phyloP scores from a whole-genome alignment of 768 basidiomycete genomes.

The Pleurotus ostreatus region DNA sequence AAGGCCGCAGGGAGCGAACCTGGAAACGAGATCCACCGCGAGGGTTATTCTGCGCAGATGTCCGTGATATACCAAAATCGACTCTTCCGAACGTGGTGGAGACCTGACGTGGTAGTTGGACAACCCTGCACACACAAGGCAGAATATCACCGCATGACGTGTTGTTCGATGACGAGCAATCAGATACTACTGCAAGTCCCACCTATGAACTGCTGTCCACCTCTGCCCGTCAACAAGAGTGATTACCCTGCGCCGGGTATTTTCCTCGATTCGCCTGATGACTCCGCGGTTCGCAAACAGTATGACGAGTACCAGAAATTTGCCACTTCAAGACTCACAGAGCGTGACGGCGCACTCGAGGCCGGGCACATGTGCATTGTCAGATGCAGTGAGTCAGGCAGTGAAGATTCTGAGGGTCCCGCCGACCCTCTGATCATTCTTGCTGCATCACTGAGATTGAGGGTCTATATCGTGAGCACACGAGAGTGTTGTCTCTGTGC shows the following conservation, averaged over 20 bases:
- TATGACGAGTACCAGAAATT: not conserved
- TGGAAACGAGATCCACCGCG: slow-evolving; percentile 5
- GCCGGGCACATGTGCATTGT: slow-evolving; percentile 12
- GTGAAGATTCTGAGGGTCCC: slow-evolving; percentile 11
- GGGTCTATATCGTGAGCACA: slow-evolving; percentile 11
- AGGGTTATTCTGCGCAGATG: slow-evolving; percentile 12
- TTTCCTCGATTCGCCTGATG: not conserved
- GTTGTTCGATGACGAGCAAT: slow-evolving; percentile 9
- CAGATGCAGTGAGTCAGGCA: slow-evolving; percentile 11
- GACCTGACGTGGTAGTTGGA: slow-evolving; percentile 12
- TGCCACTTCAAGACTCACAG: slow-evolving; percentile 1
- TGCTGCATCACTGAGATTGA: slow-evolving; percentile 12
- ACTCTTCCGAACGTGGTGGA: slow-evolving; percentile 15
- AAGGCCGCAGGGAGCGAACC: not conserved
- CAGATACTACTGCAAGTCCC: slow-evolving; percentile 9
- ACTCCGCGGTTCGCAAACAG: not conserved
- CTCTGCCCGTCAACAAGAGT: not conserved
- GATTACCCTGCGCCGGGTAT: not conserved
- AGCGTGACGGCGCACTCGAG: slow-evolving; percentile 11
- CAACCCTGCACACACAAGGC: slow-evolving; percentile 14
- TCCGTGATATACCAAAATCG: slow-evolving; percentile 9
- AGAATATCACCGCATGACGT: not conserved
- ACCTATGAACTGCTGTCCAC: not conserved
- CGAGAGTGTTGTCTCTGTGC: slow-evolving; percentile 18
- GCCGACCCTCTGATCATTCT: slow-evolving; percentile 13